These are phyloP conservation scores for Trametes hirsuta DNA, from an alignment of 1,284 basidiomycete genomes.

Conservation along the genomic window DNA sequence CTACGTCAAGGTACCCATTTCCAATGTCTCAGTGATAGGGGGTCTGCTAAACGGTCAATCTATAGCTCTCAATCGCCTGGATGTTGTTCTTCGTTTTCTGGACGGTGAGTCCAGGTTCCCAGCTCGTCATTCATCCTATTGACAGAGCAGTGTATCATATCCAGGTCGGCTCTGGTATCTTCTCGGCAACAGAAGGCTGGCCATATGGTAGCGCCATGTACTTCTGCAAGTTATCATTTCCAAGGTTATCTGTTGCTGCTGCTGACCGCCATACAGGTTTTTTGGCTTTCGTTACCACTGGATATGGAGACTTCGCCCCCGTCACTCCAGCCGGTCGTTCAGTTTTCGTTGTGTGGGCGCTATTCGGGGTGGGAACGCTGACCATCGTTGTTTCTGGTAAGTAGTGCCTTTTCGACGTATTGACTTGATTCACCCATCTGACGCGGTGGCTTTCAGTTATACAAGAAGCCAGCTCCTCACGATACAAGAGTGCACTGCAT, in stretches of 20 bases:
- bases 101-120: conserved; percentile 42
- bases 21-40: too few relatives aligned
- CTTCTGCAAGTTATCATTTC: conserved; percentile 59
- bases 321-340: conserved; percentile 69
- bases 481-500: conserved; percentile 55
- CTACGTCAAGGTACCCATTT: conserved; percentile 43
- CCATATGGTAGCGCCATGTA: conserved; percentile 59
- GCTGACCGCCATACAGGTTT: conserved; percentile 35
- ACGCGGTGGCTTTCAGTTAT: conserved; percentile 46
- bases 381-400: conserved; percentile 73
- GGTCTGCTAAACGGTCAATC: background rate
- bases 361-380: conserved; percentile 77
- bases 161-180: conserved; percentile 59
- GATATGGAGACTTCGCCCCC: conserved; percentile 72
- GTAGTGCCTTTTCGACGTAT: conserved; percentile 27
- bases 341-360: conserved; percentile 82
- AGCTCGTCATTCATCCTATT: background rate
- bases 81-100: conserved; percentile 59
- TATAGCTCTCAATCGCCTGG: conserved; percentile 46
- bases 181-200: conserved; percentile 55
- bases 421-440: conserved; percentile 4
- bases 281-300: conserved; percentile 67
- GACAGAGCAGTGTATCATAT: background rate
- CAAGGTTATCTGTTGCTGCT: conserved; percentile 2
- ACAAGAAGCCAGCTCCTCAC: conserved; percentile 61